phyloP scores from a whole-genome alignment of 495 filamentous ascomycete species.

The Penicillium paradoxum region DNA sequence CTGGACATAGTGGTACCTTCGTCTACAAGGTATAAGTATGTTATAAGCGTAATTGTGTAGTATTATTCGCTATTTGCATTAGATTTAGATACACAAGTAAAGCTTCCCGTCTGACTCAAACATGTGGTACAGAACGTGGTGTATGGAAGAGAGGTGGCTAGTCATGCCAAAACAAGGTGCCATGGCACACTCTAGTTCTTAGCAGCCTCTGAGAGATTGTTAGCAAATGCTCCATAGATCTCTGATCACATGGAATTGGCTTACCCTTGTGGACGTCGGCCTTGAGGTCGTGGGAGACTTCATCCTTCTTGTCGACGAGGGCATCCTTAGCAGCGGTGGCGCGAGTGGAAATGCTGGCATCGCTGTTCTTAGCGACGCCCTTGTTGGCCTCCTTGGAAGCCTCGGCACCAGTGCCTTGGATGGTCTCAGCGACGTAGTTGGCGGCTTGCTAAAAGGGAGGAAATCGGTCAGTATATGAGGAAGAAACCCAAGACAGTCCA shows the following conservation, averaged over 20 bases:
- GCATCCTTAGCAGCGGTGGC: constrained; percentile 14
- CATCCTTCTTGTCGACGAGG: constrained; percentile 11
- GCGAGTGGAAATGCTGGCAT: constrained; percentile 9
- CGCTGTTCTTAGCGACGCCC: constrained; percentile 8
- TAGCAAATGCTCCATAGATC: background rate
- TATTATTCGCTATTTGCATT: background rate
- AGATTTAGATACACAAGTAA: background rate
- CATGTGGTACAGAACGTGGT: background rate
- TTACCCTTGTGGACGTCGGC: constrained; percentile 15
- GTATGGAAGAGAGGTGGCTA: background rate
- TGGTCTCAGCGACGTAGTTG: constrained; percentile 12
- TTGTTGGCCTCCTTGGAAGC: constrained; percentile 16
- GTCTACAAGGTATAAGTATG: no score
- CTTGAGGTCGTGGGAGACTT: constrained; percentile 9
- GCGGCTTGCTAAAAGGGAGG: constrained; percentile 4
- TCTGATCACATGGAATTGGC: background rate
- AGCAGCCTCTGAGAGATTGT: background rate
- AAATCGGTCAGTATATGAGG: background rate
- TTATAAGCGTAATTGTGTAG: no score
- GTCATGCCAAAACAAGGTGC: background rate
- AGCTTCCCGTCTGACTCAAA: background rate
- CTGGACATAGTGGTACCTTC: no score
- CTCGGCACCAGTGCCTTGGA: constrained; percentile 10
- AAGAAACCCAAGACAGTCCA: no score
- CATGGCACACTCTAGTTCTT: constrained; percentile 1